phyloP scores from a whole-genome alignment of 129 eudicot genomes.

The Lonicera japonica region DNA sequence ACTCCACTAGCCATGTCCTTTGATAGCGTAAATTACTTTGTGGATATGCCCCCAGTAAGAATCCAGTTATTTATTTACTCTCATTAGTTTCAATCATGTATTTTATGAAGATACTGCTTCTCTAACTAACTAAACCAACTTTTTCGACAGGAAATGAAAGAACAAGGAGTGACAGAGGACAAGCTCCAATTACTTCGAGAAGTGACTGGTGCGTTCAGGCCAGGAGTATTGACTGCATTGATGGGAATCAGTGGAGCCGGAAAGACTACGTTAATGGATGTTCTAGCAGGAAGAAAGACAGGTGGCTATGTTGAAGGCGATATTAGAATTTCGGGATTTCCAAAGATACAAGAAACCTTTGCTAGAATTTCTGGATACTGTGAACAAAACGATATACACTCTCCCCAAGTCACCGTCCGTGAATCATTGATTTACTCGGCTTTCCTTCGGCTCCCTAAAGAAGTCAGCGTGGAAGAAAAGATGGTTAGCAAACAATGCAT shows the following conservation, averaged over 20 bases:
- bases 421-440: constrained; percentile 87
- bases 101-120: too few relatives aligned
- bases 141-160: constrained; percentile 61
- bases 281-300: constrained; percentile 88
- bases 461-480: constrained; percentile 69
- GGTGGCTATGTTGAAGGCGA: constrained; percentile 92
- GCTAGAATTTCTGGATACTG: constrained; percentile 92
- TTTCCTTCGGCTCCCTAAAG: constrained; percentile 85
- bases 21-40: constrained; percentile 66
- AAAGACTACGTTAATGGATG: constrained; percentile 90
- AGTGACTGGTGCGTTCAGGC: constrained; percentile 81
- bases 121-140: background rate
- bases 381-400: constrained; percentile 92
- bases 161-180: constrained; percentile 61
- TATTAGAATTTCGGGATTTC: constrained; percentile 75
- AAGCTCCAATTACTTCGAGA: constrained; percentile 68
- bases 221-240: constrained; percentile 83
- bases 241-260: constrained; percentile 99
- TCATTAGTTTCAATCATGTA: background rate
- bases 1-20: constrained; percentile 83
- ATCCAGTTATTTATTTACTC: background rate
- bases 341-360: constrained; percentile 89
- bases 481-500: constrained; percentile 35
- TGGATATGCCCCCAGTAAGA: constrained; percentile 90
- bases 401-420: constrained; percentile 66